Conservation (phyloP, 2,329 filamentous ascomycete species). For the Pseudocercospora ulei region DNA sequence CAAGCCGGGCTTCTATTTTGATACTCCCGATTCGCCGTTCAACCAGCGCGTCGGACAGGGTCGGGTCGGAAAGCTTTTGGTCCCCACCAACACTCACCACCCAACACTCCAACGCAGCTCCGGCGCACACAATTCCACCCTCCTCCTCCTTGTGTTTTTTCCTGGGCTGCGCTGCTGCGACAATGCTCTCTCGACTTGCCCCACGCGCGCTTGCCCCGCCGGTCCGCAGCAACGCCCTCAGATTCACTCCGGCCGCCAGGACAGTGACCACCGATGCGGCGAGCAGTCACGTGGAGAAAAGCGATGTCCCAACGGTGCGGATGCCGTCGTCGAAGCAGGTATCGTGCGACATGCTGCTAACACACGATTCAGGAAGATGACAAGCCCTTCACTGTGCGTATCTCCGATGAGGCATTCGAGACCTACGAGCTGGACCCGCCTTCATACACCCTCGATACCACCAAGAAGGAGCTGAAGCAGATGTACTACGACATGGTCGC, state of each 20-base stretch:
- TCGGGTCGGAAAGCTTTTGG: constrained; percentile 4
- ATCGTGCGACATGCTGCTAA: constrained; percentile 8
- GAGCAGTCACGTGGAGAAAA: constrained; percentile 76
- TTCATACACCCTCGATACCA: constrained; percentile 80
- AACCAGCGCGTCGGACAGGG: constrained; percentile 2
- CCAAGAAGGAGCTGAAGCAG: constrained; percentile 96
- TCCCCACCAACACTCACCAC: constrained; percentile 10
- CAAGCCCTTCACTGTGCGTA: constrained; percentile 79
- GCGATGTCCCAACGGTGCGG: constrained; percentile 56
- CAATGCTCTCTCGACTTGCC: constrained; percentile 35
- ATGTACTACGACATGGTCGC: constrained; percentile 99
- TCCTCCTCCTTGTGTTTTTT: constrained; percentile 7
- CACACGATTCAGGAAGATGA: constrained; percentile 63
- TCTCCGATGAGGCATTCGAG: constrained; percentile 98
- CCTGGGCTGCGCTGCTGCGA: constrained; percentile 11
- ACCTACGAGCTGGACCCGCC: constrained; percentile 98
- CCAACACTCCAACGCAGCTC: constrained; percentile 7
- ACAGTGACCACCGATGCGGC: constrained; percentile 92
- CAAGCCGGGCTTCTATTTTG: constrained; percentile 1
- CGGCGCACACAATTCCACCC: constrained; percentile 6
- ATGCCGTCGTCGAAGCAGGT: background rate
- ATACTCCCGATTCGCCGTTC: background rate
- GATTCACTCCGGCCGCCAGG: constrained; percentile 44
- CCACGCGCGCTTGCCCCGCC: constrained; percentile 33
- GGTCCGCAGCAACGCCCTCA: constrained; percentile 26